Conservation (phyloP, 441 rosid species). For the Bruguiera hainesii region DNA sequence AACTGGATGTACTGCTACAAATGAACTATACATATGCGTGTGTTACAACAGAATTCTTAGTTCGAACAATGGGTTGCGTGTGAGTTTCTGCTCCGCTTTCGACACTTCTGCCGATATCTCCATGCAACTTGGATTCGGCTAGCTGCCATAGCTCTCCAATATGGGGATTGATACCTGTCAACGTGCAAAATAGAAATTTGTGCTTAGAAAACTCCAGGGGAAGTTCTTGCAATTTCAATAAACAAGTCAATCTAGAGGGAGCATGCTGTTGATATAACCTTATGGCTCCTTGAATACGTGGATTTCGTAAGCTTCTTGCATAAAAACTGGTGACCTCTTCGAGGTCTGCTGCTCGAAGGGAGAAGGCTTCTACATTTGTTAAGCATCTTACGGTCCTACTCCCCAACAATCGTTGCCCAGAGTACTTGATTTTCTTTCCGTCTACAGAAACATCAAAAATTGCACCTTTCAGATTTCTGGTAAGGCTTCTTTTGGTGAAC, state of each 20-base stretch:
- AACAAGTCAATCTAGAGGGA: background rate
- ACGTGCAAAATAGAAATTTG: slow-evolving; percentile 1
- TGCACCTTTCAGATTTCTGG: too few relatives aligned
- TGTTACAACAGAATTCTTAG: background rate
- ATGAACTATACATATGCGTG: too few relatives aligned
- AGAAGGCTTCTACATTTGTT: slow-evolving; percentile 84
- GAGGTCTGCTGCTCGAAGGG: slow-evolving; percentile 68
- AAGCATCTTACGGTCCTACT: slow-evolving; percentile 59
- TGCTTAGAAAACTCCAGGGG: background rate
- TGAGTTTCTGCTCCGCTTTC: slow-evolving; percentile 26
- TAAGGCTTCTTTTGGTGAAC: background rate
- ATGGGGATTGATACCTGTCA: slow-evolving; percentile 68
- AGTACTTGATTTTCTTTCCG: slow-evolving; percentile 41
- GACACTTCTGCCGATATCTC: slow-evolving; percentile 63
- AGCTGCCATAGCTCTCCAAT: slow-evolving; percentile 72
- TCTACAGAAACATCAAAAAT: slow-evolving; percentile 36
- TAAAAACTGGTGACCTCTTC: slow-evolving; percentile 77
- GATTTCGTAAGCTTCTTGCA: slow-evolving; percentile 55
- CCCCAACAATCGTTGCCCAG: slow-evolving; percentile 50
- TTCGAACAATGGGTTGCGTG: slow-evolving; percentile 13
- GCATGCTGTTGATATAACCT: slow-evolving; percentile 32
- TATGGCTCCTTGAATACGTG: slow-evolving; percentile 76
- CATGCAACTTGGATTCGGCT: slow-evolving; percentile 71
- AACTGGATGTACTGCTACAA: too few relatives aligned
- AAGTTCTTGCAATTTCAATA: background rate